A percentile compares a stretch with the other conserved stretches of the same genome.
These are phyloP conservation scores for Lactifluus volemus DNA, from an alignment of 768 basidiomycete species.

Conservation along the genomic window DNA sequence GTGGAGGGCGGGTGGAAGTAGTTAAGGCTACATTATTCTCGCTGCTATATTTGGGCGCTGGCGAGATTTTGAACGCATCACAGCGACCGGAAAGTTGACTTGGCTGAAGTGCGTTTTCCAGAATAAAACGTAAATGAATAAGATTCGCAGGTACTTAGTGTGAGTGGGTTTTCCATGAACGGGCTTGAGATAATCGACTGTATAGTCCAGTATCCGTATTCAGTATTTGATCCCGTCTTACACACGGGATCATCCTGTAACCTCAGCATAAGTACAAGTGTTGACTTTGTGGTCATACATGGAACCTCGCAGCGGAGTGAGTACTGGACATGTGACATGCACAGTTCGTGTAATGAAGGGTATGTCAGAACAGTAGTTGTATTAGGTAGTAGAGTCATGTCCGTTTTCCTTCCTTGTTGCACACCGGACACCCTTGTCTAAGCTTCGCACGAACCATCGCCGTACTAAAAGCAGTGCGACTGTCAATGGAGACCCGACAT, in stretches of 20 bases:
- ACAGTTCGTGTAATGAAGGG: background rate
- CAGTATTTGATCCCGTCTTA: no score
- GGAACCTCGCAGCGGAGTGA: background rate
- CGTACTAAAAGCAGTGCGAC: constrained; percentile 36
- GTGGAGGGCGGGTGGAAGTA: constrained; percentile 66
- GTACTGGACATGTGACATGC: background rate
- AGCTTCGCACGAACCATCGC: constrained; percentile 60
- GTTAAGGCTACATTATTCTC: constrained; percentile 17
- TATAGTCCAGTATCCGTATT: background rate
- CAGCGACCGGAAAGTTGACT: background rate
- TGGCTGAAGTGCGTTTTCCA: no score
- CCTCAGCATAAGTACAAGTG: no score
- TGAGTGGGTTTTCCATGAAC: background rate
- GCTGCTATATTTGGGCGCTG: background rate
- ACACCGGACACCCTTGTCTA: constrained; percentile 68
- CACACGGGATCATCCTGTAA: no score
- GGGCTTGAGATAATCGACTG: background rate
- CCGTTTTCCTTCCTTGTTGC: constrained; percentile 49
- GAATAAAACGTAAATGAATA: no score
- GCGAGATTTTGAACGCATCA: background rate
- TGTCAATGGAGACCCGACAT: background rate
- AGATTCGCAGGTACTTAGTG: no score
- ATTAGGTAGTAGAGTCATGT: constrained; percentile 15
- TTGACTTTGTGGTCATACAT: background rate
- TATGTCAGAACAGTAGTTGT: background rate